phyloP scores from a whole-genome alignment of 306 rosid genomes.

The Inga oerstediana region DNA sequence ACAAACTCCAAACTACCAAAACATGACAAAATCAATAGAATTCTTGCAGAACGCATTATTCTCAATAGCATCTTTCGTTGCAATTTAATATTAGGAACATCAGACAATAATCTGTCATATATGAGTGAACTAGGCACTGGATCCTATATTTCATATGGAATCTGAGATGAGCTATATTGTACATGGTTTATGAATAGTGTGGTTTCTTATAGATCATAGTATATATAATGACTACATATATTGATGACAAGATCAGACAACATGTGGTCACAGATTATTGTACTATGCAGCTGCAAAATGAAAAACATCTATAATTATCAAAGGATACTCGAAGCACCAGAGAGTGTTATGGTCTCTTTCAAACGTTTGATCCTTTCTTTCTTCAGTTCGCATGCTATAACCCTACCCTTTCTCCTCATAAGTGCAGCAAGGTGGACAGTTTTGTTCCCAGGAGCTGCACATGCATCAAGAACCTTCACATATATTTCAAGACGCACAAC shows the following conservation, averaged over 20 bases:
- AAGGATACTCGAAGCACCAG: conserved; percentile 92
- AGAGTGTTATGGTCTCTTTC: conserved; percentile 69
- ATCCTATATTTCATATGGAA: background rate
- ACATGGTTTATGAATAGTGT: background rate
- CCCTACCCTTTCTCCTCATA: conserved; percentile 74
- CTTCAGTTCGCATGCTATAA: conserved; percentile 79
- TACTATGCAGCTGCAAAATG: conserved; percentile 17
- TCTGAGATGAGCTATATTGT: background rate
- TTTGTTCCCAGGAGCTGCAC: conserved; percentile 97
- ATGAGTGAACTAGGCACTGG: background rate
- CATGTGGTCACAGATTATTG: background rate
- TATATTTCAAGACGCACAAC: conserved; percentile 32
- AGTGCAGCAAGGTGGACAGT: conserved; percentile 95
- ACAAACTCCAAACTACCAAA: background rate
- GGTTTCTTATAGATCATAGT: background rate
- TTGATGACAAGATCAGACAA: conserved; percentile 2
- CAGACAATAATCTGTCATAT: conserved; percentile 9
- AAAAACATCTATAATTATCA: conserved; percentile 6
- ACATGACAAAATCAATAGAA: background rate
- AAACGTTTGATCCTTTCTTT: conserved; percentile 72
- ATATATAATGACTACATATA: background rate
- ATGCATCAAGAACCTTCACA: conserved; percentile 90
- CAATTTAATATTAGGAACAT: background rate
- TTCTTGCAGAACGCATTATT: background rate
- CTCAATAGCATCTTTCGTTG: background rate